Base-by-base conservation (phyloP, 164 flowering plant genomes). In the Nelumbo lutea region DNA sequence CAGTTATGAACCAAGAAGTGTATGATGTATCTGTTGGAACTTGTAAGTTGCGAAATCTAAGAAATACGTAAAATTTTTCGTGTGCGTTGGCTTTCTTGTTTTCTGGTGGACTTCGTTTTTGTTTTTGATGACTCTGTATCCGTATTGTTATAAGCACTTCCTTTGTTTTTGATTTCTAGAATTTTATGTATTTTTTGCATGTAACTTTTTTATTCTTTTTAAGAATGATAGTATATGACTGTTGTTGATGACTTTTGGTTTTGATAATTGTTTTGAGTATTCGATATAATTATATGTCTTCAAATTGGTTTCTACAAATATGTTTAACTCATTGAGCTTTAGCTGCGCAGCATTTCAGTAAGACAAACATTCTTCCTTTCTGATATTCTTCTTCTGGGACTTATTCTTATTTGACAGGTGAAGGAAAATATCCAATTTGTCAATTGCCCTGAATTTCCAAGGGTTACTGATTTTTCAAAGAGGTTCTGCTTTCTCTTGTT, bases 361-460 rank as follows among this genome's bases (percentile, higher is more conserved):
- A 1, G 45, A 46, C 56, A 10, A 52, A 13, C 41, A 56, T 46
- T 2, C 0, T 59, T 2, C 6, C 46, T 42, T 11, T 39, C 42
- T 65, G 65, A 14, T 66, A 13, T 63, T 8, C 27, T 61, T 60
- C 38, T 62, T 63, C 51, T 71, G 62, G 62, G 55, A 47, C 6
- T 64, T 46, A 27, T 47, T 9, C 6, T 43, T 41, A 45, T 63
- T 53, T 65, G 64, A 15, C 83, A 80, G 83, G 76, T 75, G 72
- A 70, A 48, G 44, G 44, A 50, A 9, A 14, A 46, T 44, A 68
- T 71, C 50, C 64, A 48, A 46, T 41, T 15, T 9, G 58, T 10
- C 27, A 58, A 13, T 9, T 38, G 15, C 15, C 59, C 41, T 39
- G 4, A 27, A 27, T 27, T 60, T 39, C 8, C 15, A 11, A 41